Conservation (phyloP, 2,329 filamentous ascomycete genomes). For the Basipetospora chlamydospora region DNA sequence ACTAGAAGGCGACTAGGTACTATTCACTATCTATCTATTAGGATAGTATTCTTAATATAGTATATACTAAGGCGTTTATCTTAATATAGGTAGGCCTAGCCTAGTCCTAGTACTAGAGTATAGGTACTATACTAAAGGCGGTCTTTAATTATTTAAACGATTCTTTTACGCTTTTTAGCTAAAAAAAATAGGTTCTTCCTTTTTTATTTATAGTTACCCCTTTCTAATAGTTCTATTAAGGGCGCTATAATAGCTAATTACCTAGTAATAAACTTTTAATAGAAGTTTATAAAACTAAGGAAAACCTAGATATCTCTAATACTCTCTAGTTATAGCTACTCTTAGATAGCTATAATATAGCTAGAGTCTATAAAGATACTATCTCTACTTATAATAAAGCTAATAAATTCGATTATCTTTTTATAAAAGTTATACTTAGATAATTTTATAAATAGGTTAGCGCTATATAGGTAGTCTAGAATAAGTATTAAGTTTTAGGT, state of each 20-base stretch:
- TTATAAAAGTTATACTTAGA: too few relatives aligned
- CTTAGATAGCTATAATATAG: too few relatives aligned
- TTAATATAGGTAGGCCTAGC: neutral
- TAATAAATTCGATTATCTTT: too few relatives aligned
- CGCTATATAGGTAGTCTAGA: too few relatives aligned
- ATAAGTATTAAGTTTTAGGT: neutral
- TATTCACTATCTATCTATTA: too few relatives aligned
- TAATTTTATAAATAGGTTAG: too few relatives aligned
- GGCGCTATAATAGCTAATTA: neutral
- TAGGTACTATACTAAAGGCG: slow-evolving; percentile 5
- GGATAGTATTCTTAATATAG: too few relatives aligned
- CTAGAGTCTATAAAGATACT: too few relatives aligned
- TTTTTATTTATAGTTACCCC: neutral
- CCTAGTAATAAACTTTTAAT: neutral
- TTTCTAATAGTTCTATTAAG: neutral
- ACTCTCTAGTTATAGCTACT: too few relatives aligned
- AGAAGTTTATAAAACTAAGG: neutral
- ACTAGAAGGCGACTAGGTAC: too few relatives aligned
- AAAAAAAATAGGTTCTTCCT: neutral
- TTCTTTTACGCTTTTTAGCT: neutral
- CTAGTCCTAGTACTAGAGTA: slow-evolving; percentile 12
- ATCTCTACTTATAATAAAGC: too few relatives aligned
- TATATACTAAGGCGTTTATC: too few relatives aligned
- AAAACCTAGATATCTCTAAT: neutral
- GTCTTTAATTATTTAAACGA: slow-evolving; percentile 1